A percentile compares a stretch with the other conserved stretches of the same genome.
Evolutionary conservation across 345 rosid species (phyloP).

Genomic region (Rhodomyrtus tomentosa): DNA sequence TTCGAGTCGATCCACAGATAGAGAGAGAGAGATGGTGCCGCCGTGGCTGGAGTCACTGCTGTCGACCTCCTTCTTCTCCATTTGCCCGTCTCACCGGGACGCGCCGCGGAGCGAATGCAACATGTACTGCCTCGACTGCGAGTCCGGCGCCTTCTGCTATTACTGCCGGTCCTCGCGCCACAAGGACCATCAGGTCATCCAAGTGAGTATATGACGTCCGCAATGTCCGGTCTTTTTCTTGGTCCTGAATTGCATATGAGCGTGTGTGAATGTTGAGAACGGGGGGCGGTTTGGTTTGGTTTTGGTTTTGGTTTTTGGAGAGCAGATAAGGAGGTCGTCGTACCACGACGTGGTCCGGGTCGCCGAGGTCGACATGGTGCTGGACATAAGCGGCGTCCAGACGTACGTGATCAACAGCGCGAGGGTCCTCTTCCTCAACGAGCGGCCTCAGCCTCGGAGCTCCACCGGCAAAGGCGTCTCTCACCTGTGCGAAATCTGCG

Average conservation of each 20-base stretch:
- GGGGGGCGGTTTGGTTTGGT: no score
- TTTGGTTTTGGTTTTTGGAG: background rate
- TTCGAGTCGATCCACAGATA: background rate
- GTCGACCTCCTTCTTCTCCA: slow-evolving; percentile 6
- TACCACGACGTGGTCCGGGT: slow-evolving; percentile 9
- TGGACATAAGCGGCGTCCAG: slow-evolving; percentile 2
- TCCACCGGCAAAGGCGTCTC: background rate
- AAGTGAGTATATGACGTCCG: background rate
- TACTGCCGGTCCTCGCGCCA: slow-evolving; percentile 7
- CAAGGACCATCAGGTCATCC: slow-evolving; percentile 5
- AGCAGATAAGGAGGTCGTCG: slow-evolving; percentile 4
- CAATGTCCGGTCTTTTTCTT: background rate
- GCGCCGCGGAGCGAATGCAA: slow-evolving; percentile 7
- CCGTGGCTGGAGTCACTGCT: slow-evolving; percentile 7
- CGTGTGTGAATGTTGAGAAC: background rate
- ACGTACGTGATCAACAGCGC: slow-evolving; percentile 8
- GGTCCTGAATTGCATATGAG: background rate
- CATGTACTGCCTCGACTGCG: slow-evolving; percentile 9
- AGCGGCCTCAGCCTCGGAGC: slow-evolving; percentile 5
- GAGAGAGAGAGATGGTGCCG: background rate
- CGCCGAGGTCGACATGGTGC: slow-evolving; percentile 1
- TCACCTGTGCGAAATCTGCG: slow-evolving; percentile 1
- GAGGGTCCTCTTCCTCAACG: slow-evolving; percentile 6
- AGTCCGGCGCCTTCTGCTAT: background rate
- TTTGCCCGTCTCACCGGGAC: slow-evolving; percentile 1